Evolutionary conservation across 768 basidiomycete genomes (phyloP), one percentile per base, ranked within the genome.

Genomic region (Leccinum incarnatum): DNA sequence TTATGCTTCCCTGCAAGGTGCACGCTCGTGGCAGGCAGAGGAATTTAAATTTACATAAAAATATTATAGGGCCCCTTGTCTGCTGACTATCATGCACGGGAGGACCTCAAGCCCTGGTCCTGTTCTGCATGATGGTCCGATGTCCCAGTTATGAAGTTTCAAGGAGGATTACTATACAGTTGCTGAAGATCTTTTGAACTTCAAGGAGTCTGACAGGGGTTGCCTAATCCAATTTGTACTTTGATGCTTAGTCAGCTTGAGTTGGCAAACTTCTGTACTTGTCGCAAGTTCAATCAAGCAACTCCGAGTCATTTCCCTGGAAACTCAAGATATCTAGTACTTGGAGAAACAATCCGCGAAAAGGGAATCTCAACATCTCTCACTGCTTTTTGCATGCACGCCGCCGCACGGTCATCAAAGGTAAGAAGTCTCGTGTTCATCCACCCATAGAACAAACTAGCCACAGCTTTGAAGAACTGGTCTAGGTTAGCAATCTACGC

Each of bases 401-500:
- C 66, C 7, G 55, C 63, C 29, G 46, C 61, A n/a, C 61, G 61
- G 51, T 53, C 65, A 58, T 53, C 65, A 58, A 70, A 68, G 66
- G 63, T 68, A 59, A 67, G 4, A 51, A 1, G 37, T 21, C 46
- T 60, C n/a, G 29, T 25, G 4, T 45, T n/a, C 29, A 17, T 30
- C 32, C 36, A n/a, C 27, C 40, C 29, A 11, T 36, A 3, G 34
- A 32, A 50, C 34, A 54, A 52, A 48, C 48, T 46, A 19, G 51
- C 56, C 42, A 12, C 53, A 62, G 37, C 59, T 61, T 57, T 56
- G 27, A 66, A 65, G 69, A 65, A 69, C 55, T 75, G 72, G 72
- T 65, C 73, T 46, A 72, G 70, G 64, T 40, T 65, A 30, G 73
- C 72, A 17, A 57, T 86, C 7, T 88, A 85, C 66, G 74, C 79